Percentiles rank a stretch among this genome's conserved stretches.
Conservation (phyloP, 1,284 basidiomycete species). For the Omphalotus olearius region DNA sequence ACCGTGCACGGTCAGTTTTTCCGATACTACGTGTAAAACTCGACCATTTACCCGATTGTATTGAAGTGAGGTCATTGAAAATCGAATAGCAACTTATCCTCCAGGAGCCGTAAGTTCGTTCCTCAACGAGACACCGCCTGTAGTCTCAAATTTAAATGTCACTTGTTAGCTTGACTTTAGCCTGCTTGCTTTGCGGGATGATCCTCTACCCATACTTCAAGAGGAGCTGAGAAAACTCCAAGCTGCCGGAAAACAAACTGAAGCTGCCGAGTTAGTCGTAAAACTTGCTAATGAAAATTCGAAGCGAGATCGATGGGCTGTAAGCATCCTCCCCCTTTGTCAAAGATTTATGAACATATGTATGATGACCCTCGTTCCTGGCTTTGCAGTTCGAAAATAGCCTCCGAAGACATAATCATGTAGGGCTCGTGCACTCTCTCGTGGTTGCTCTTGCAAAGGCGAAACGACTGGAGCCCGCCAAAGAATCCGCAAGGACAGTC, state of each 20-base stretch:
- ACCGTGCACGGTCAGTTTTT: constrained; percentile 60
- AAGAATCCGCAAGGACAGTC: constrained; percentile 39
- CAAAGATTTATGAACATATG: too few relatives aligned
- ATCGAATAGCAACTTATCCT: constrained; percentile 85
- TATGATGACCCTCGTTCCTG: constrained; percentile 3
- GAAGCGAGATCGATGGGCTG: constrained; percentile 79
- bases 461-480: constrained; percentile 48
- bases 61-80: constrained; percentile 74
- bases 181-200: constrained; percentile 79
- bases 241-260: constrained; percentile 38
- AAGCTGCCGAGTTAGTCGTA: constrained; percentile 51
- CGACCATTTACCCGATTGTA: not conserved
- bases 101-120: constrained; percentile 63
- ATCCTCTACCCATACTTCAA: constrained; percentile 68
- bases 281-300: constrained; percentile 71
- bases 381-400: constrained; percentile 72
- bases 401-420: constrained; percentile 76
- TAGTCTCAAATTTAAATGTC: constrained; percentile 12
- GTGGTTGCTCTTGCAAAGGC: constrained; percentile 65
- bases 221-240: constrained; percentile 48
- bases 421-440: constrained; percentile 73
- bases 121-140: constrained; percentile 12
- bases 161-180: constrained; percentile 79
- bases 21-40: constrained; percentile 3
- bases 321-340: constrained; percentile 36